phyloP scores from a whole-genome alignment of 257 asterid species.

The Euphrasia confusa region DNA sequence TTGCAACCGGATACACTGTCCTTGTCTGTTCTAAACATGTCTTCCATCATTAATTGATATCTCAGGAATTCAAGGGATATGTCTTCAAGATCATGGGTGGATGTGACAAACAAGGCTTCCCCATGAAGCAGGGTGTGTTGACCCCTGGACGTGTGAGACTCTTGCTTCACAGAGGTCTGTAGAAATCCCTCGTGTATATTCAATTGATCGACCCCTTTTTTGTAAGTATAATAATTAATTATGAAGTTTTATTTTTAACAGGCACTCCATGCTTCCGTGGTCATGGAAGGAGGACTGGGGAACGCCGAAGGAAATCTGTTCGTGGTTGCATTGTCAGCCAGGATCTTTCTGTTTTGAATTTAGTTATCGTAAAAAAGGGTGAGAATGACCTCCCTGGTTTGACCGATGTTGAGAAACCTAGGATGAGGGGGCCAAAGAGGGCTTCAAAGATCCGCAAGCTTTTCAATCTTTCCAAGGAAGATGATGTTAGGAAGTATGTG shows the following conservation, averaged over 20 bases:
- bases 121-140: slow-evolving; percentile 62
- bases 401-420: slow-evolving; percentile 69
- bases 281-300: slow-evolving; percentile 64
- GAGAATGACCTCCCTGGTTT: slow-evolving; percentile 72
- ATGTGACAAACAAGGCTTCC: slow-evolving; percentile 59
- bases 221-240: not conserved
- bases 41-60: not conserved
- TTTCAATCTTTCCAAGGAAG: slow-evolving; percentile 67
- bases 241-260: slow-evolving; percentile 5
- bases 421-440: slow-evolving; percentile 89
- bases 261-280: slow-evolving; percentile 82
- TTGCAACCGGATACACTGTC: not conserved
- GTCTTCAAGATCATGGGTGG: slow-evolving; percentile 62
- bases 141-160: slow-evolving; percentile 53
- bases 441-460: slow-evolving; percentile 80
- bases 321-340: slow-evolving; percentile 88
- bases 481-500: slow-evolving; percentile 73
- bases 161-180: slow-evolving; percentile 41
- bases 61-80: slow-evolving; percentile 54
- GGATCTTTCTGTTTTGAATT: slow-evolving; percentile 60
- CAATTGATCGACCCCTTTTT: not conserved
- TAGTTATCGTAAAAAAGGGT: slow-evolving; percentile 76
- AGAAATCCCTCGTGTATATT: not conserved
- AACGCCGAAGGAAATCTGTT: slow-evolving; percentile 75
- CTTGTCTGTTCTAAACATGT: not conserved